These are phyloP conservation scores for Hyaloperonospora brassicae DNA, from an alignment of 352 stramenopile species.

Conservation along the genomic window DNA sequence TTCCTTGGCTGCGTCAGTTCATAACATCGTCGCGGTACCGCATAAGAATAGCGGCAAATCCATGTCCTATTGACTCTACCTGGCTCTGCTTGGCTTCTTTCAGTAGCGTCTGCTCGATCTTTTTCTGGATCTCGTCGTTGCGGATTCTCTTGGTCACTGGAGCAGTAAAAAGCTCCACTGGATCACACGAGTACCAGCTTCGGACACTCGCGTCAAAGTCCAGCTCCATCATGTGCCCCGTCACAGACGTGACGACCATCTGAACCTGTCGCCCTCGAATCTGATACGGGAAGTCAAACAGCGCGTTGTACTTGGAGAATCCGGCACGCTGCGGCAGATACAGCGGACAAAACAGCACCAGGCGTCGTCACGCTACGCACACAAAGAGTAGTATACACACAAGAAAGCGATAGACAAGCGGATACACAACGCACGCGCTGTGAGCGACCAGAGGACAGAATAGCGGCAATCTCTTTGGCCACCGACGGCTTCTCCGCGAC, in stretches of 20 bases:
- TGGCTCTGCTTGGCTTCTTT: constrained; percentile 75
- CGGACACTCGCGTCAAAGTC: constrained; percentile 89
- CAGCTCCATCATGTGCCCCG: constrained; percentile 95
- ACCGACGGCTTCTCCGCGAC: constrained; percentile 99
- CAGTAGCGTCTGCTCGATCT: constrained; percentile 88
- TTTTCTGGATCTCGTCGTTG: constrained; percentile 72
- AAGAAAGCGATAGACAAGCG: neutral
- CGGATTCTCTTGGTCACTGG: constrained; percentile 82
- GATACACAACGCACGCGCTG: constrained; percentile 42
- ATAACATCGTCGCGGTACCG: neutral
- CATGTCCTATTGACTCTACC: constrained; percentile 16
- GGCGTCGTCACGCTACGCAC: neutral
- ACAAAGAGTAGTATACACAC: too few relatives aligned
- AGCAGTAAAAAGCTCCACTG: constrained; percentile 90
- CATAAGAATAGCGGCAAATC: neutral
- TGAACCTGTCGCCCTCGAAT: constrained; percentile 75
- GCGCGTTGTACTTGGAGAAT: constrained; percentile 83
- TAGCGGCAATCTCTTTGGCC: constrained; percentile 93
- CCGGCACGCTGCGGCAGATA: constrained; percentile 38
- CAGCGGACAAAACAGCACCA: neutral
- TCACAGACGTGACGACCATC: constrained; percentile 95
- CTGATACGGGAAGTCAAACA: constrained; percentile 89
- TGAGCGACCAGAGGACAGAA: constrained; percentile 75
- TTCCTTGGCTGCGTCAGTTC: constrained; percentile 4
- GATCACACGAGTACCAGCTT: constrained; percentile 91